A percentile compares a stretch with the other conserved stretches of the same genome.
These are phyloP conservation scores for Daldinia bambusicola DNA, from an alignment of 495 filamentous ascomycete species.

Conservation along the genomic window DNA sequence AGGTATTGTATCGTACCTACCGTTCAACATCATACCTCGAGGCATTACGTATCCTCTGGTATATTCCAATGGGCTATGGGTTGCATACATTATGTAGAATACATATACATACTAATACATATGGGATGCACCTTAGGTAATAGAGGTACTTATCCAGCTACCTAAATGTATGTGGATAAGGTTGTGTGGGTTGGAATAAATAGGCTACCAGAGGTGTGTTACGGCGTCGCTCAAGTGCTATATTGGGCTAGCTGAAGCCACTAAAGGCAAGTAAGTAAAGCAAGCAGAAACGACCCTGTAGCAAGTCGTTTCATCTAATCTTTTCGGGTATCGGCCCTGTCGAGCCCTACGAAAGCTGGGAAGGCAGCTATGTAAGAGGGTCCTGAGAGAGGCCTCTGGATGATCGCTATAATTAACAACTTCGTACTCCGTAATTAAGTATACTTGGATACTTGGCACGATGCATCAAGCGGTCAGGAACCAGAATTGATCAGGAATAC, in stretches of 20 bases:
- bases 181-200: conserved; percentile 19
- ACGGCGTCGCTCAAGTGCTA: conserved; percentile 26
- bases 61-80: no score
- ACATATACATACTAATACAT: background rate
- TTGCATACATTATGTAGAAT: no score
- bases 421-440: conserved; percentile 45
- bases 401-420: conserved; percentile 28
- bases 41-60: background rate
- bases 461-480: conserved; percentile 26
- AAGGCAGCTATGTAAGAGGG: no score
- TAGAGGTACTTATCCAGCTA: no score
- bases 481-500: conserved; percentile 14
- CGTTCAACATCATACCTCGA: no score
- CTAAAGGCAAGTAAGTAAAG: conserved; percentile 13
- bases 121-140: background rate
- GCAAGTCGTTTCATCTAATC: conserved; percentile 35
- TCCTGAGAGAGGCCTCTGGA: conserved; percentile 42
- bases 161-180: no score
- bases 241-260: conserved; percentile 24
- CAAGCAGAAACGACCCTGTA: conserved; percentile 21
- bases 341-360: conserved; percentile 31
- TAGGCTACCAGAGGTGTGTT: conserved; percentile 14
- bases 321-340: conserved; percentile 40
- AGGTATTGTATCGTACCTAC: no score
- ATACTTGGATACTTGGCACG: conserved; percentile 29